Conservation (phyloP, 2,329 filamentous ascomycete genomes). For the Pseudophaeomoniella oleicola region DNA sequence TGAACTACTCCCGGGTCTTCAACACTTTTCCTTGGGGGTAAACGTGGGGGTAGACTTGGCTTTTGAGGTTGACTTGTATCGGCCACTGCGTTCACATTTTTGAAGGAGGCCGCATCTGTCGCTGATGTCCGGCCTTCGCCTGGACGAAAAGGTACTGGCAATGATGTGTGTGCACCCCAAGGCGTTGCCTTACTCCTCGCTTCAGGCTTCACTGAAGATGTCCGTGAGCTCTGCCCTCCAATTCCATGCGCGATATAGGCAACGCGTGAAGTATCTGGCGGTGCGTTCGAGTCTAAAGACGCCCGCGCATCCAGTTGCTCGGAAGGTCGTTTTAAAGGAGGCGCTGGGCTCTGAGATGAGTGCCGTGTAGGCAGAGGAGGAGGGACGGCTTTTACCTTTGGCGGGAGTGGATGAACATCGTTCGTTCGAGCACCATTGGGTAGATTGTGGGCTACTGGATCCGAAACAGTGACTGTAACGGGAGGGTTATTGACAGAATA, state of each 20-base stretch:
- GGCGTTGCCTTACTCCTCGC: constrained; percentile 37
- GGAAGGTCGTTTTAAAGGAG: constrained; percentile 30
- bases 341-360: constrained; percentile 25
- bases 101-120: constrained; percentile 11
- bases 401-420: constrained; percentile 6
- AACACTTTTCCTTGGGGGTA: constrained; percentile 8
- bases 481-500: constrained; percentile 21
- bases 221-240: constrained; percentile 4
- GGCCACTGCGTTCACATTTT: too few species aligned
- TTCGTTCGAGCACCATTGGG: constrained; percentile 8
- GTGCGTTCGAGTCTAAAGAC: constrained; percentile 38
- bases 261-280: constrained; percentile 15
- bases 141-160: constrained; percentile 24
- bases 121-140: constrained; percentile 16
- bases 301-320: constrained; percentile 20
- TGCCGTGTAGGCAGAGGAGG: constrained; percentile 33
- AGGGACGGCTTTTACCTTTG: constrained; percentile 13
- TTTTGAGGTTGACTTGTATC: constrained; percentile 2
- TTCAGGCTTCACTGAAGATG: constrained; percentile 16
- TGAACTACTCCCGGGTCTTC: not conserved
- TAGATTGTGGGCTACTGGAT: constrained; percentile 15
- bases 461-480: constrained; percentile 17
- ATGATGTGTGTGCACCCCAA: constrained; percentile 38
- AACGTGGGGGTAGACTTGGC: constrained; percentile 8
- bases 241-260: not conserved